Evolutionary conservation across 2,329 filamentous ascomycete species (phyloP), one percentile per base, ranked within the genome.

Genomic region (Thermoascus crustaceus): DNA sequence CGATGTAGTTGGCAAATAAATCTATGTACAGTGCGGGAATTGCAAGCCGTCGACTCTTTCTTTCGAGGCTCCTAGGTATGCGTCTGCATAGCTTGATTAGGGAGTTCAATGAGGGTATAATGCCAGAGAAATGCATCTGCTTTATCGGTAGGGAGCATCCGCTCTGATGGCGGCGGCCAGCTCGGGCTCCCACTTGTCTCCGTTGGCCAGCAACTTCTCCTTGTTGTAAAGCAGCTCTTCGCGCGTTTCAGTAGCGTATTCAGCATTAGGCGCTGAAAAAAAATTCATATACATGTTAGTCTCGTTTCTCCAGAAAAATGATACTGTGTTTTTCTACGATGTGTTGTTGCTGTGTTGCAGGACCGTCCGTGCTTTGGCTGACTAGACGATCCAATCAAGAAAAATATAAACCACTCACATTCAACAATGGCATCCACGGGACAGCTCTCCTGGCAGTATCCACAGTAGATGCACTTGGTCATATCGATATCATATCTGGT

Each of bases 401-500:
- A 8, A 26, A 21, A 18, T 7, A 17, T 17, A 17, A 25, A 7
- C 26, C 5, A 61, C 71, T 57, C 58, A 76, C 74, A 75, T 61
- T 85, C 81, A 40, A 85, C 81, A 63, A 85, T 98, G 41, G 91
- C 91, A 67, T 98, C 91, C 37, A 98, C 91, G 29, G 91, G 91
- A 70, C 91, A 98, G 47, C 85, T 94, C 73, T 98, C 91, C 72
- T 95, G 89, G 77, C 91, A 96, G 71, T 94, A 93, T 34, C 91
- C 91, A 64, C 91, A 96, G 78, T 96, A 98, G 67, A 98, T 98
- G 72, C 91, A 98, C 76, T 98, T 98, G 57, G 91, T 96, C 91
- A 98, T 98, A 69, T 98, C 91, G 60, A 98, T 95, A 63, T 98
- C 91, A 69, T 98, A 98, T 61, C 89, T 80, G 41, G 89, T 95